Conservation (phyloP, 2,329 filamentous ascomycete genomes). For the Xylariaceae sp. region DNA sequence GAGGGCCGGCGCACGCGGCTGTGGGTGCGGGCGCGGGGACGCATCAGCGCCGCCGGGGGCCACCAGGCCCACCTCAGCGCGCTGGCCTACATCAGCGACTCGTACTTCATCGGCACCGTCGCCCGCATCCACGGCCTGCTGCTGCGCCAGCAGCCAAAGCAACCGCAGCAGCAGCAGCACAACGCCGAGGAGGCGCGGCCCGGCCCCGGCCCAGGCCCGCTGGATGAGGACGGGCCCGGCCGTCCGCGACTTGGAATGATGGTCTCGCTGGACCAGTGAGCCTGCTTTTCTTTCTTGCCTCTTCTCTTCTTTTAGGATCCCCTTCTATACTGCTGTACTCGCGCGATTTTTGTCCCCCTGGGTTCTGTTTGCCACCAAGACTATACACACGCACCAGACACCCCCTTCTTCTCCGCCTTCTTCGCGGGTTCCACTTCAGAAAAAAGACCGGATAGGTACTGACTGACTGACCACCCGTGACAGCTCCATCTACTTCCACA, state of each 20-base stretch:
- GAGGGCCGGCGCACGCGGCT: conserved; percentile 61
- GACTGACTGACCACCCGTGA: no score
- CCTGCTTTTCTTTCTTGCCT: conserved; percentile 3
- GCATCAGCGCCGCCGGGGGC: conserved; percentile 65
- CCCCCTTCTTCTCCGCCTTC: no score
- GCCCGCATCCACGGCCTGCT: conserved; percentile 73
- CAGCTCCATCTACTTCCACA: conserved; percentile 57
- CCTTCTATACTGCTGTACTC: no score
- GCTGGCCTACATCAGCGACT: conserved; percentile 88
- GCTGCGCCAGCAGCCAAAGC: no score
- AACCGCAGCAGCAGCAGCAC: no score
- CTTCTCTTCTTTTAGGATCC: neutral
- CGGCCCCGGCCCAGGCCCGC: no score
- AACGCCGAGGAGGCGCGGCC: no score
- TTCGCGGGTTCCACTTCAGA: no score
- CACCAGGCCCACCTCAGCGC: conserved; percentile 77
- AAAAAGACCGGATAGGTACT: no score
- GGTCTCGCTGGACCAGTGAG: conserved; percentile 66
- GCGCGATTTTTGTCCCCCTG: no score
- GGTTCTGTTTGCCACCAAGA: no score
- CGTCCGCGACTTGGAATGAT: conserved; percentile 70
- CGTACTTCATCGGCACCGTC: conserved; percentile 88
- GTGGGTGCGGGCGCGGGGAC: conserved; percentile 69
- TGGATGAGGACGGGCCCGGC: conserved; percentile 37
- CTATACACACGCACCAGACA: no score